phyloP scores from a whole-genome alignment of 768 basidiomycete species.

The Amanita fuliginea region DNA sequence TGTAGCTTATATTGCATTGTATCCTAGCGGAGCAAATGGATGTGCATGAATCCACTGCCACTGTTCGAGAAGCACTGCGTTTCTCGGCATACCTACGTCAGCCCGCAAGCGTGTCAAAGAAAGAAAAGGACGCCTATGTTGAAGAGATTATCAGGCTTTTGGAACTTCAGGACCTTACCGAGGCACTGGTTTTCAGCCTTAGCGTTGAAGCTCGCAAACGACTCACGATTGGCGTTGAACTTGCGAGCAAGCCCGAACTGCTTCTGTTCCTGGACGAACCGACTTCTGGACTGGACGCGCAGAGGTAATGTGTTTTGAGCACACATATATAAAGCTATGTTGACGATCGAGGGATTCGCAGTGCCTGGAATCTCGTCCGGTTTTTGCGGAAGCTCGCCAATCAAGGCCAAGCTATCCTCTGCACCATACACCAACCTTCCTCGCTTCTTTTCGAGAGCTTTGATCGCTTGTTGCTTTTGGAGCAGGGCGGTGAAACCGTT shows the following conservation, averaged over 20 bases:
- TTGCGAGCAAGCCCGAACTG: conserved; percentile 78
- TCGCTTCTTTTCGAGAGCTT: conserved; percentile 82
- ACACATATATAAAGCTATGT: conserved; percentile 7
- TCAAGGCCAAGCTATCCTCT: conserved; percentile 81
- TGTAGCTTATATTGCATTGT: conserved; percentile 15
- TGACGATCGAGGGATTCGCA: conserved; percentile 42
- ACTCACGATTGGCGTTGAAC: conserved; percentile 84
- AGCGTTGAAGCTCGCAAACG: conserved; percentile 70
- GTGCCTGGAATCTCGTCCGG: conserved; percentile 73
- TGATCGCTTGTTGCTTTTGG: conserved; percentile 56
- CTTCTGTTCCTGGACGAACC: conserved; percentile 58
- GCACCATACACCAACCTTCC: conserved; percentile 86
- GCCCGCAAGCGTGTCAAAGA: conserved; percentile 48
- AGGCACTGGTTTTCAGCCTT: conserved; percentile 68
- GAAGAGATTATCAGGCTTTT: conserved; percentile 78
- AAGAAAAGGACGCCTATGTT: conserved; percentile 72
- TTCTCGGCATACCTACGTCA: conserved; percentile 83
- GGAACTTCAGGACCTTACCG: conserved; percentile 75
- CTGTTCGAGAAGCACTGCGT: conserved; percentile 76
- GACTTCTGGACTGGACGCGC: conserved; percentile 33
- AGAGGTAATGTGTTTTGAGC: conserved; percentile 21
- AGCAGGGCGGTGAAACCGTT: conserved; percentile 82
- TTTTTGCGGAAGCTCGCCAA: conserved; percentile 78
- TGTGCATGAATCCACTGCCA: conserved; percentile 71
- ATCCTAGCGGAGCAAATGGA: conserved; percentile 70